phyloP scores from a whole-genome alignment of 768 basidiomycete species.

The Trametes cinnabarina region DNA sequence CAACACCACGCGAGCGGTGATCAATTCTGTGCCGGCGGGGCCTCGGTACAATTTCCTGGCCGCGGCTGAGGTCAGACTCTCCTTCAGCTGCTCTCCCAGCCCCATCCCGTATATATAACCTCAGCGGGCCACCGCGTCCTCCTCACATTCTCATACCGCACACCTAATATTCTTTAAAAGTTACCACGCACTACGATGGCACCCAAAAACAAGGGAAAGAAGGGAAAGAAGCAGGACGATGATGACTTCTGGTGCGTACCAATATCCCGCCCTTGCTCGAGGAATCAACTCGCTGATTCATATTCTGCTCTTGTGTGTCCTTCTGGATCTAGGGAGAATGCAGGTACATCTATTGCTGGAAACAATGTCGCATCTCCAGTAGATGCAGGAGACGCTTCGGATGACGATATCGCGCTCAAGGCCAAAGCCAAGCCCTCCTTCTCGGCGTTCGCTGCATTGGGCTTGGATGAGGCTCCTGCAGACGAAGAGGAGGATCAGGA shows the following conservation, averaged over 20 bases:
- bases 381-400: constrained; percentile 36
- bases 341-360: constrained; percentile 54
- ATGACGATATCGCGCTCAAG: constrained; percentile 40
- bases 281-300: constrained; percentile 15
- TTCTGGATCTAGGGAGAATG: constrained; percentile 52
- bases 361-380: constrained; percentile 33
- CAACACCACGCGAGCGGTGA: constrained; percentile 9
- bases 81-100: neutral
- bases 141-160: neutral
- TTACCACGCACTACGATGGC: constrained; percentile 38
- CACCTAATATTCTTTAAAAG: neutral
- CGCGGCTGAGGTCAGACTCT: constrained; percentile 5
- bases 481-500: constrained; percentile 19
- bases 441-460: constrained; percentile 51
- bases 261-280: neutral
- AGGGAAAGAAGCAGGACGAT: constrained; percentile 77
- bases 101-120: neutral
- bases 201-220: constrained; percentile 83
- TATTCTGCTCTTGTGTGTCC: neutral
- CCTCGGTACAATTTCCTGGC: constrained; percentile 11
- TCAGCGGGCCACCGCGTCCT: neutral
- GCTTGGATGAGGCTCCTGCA: constrained; percentile 37
- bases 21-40: constrained; percentile 5
- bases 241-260: constrained; percentile 72
- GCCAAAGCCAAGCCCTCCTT: constrained; percentile 37